A percentile compares a stretch with the other conserved stretches of the same genome.
These are phyloP conservation scores for Allomyces macrogynus DNA, from an alignment of 192 early-diverging fungal species.

Conservation along the genomic window DNA sequence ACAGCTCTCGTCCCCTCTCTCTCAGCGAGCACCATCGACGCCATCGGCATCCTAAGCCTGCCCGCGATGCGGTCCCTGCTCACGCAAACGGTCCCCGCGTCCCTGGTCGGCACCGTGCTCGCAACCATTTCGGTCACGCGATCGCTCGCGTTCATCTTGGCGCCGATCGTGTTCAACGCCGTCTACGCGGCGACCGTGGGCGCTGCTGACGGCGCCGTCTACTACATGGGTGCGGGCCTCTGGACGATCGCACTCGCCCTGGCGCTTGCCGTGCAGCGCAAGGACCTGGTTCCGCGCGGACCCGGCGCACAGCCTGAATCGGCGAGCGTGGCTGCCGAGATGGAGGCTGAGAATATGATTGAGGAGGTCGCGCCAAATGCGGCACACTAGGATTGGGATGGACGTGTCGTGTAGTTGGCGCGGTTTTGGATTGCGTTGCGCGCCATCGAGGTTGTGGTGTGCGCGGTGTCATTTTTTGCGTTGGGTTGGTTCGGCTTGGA, in stretches of 20 bases:
- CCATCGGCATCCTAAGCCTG: not conserved
- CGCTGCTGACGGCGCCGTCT: not conserved
- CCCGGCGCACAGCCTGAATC: not conserved
- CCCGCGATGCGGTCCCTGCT: not conserved
- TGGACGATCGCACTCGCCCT: not conserved
- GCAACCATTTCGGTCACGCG: not conserved
- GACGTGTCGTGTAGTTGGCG: too few species aligned
- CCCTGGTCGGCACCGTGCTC: not conserved
- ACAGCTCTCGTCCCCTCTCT: not conserved
- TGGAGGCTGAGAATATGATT: too few species aligned
- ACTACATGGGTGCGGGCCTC: not conserved
- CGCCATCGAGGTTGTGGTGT: too few species aligned
- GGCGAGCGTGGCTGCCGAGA: not conserved
- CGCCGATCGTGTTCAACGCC: not conserved
- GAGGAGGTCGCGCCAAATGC: too few species aligned
- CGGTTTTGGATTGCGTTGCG: too few species aligned
- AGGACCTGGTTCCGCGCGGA: not conserved
- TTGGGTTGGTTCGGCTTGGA: too few species aligned
- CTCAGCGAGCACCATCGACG: not conserved
- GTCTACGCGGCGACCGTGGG: not conserved
- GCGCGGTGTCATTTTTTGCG: too few species aligned
- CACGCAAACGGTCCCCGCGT: not conserved
- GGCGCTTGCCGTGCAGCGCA: not conserved
- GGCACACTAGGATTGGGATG: too few species aligned
- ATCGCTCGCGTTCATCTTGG: not conserved